Base-by-base conservation (phyloP, 768 basidiomycete genomes). In the Trichaptum fuscoviolaceum region DNA sequence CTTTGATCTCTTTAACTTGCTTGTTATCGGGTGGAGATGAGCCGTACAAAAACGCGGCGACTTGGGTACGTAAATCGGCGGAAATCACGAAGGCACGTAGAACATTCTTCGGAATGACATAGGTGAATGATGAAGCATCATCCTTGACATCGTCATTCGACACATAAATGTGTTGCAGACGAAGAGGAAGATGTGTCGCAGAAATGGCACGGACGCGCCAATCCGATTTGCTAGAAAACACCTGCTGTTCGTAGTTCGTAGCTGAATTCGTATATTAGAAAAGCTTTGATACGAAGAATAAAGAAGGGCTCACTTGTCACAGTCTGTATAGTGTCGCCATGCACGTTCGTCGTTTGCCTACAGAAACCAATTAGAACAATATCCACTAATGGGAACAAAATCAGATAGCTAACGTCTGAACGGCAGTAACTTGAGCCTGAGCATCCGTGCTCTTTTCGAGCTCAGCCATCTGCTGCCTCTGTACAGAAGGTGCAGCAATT, bases 71-170 rank as follows among this genome's bases (percentile, higher is more conserved):
- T 35, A 99, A 84, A 78, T 99, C 97, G 26, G 95, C 87, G 23
- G 94, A 91, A 24, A 90, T 86, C 71, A 99, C 91, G 80, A 99
- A 99, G 2, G 95, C 91, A 61, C 93, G 90, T 35, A 99, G 82
- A 64, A 99, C 84, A 76, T 99, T 99, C 85, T 99, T 99, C 30
- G 97, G 96, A 64, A 99, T 82, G 64, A 99, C 95, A 73, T 93
- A 99, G 52, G 97, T 99, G 77, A 85, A 95, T 8, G 93, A 93
- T 25, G 90, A 88, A 5, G 96, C 95, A 73, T 99, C 97, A 74
- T 99, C 97, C 77, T 96, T 96, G 73, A 99, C 96, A 73, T 99
- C 96, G 73, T 99, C 97, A 74, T 98, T 99, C 57, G 95, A 96
- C 35, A 99, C 97, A 76, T 97, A 99, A 77, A 99, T 97, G 75